Base-by-base conservation (phyloP, 202 grass and related monocot species). In the Schoenoplectus tabernaemontani region DNA sequence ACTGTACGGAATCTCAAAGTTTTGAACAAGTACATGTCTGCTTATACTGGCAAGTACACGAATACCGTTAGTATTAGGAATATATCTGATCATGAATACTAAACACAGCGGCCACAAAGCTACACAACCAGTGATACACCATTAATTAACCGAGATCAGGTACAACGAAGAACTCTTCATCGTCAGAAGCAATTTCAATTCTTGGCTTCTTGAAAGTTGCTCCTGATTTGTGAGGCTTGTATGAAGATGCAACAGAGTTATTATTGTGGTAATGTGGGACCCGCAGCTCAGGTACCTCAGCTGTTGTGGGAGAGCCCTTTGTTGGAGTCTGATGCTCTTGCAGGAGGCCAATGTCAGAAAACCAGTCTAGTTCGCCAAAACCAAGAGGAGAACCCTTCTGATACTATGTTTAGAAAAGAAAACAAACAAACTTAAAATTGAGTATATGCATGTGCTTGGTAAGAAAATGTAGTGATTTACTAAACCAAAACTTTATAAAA, bases 351-450 rank as follows among this genome's bases (percentile, higher is more conserved):
- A 96, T 90, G 86, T 89, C 93, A 0, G 82, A 83, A 80, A 97
- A 93, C 93, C 93, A 97, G 71, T 97, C 93, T 51, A 97, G 56
- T 82, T 91, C 90, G 23, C 83, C 85, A 57, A 89, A 93, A 30
- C 85, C 93, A 43, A 89, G 86, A 48, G 93, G 42, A 20, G 87
- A 84, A 50, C 80, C 83, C 85, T 90, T 79, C 30, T 92, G 86
- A 70, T 92, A 77, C 84, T n/a, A n/a, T 90, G 83, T 67, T 54
- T 20, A 23, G 2, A 75, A 4, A 82, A 78, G 44, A 39, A n/a
- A n/a, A n/a, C n/a, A n/a, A n/a, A n/a, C n/a, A 90, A 77, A 78
- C 78, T 9, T 54, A 43, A 65, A 28, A 30, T 72, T 50, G 13
- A 32, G 5, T 32, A 32, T 17, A 5, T 72, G 23, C 23, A 12